Evolutionary conservation across 805 yeast genomes (phyloP).

Genomic region (Yamadazyma nakazawae): DNA sequence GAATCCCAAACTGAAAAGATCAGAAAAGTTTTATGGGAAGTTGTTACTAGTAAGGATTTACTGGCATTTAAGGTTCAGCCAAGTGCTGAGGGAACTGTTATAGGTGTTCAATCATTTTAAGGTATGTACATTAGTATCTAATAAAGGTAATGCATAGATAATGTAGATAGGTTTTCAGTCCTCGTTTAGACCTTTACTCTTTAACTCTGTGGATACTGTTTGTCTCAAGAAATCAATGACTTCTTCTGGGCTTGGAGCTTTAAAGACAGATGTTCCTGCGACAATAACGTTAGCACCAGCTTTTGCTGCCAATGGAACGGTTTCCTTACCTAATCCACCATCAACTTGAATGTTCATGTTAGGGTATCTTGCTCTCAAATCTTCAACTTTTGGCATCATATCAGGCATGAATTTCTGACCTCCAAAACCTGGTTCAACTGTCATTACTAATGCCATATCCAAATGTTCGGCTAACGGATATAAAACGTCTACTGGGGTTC

Average conservation of each 20-base stretch:
- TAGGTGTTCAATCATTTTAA: slow-evolving; percentile 69
- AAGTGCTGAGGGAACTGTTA: slow-evolving; percentile 74
- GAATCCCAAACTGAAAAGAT: slow-evolving; percentile 38
- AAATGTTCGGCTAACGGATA: slow-evolving; percentile 69
- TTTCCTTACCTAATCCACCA: slow-evolving; percentile 89
- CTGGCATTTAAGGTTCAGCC: slow-evolving; percentile 41
- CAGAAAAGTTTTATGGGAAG: slow-evolving; percentile 68
- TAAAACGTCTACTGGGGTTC: slow-evolving; percentile 80
- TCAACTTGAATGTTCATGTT: slow-evolving; percentile 89
- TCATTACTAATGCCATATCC: slow-evolving; percentile 97
- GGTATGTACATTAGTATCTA: slow-evolving; percentile 5
- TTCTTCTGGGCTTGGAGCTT: slow-evolving; percentile 73
- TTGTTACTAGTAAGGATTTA: slow-evolving; percentile 56
- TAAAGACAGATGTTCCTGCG: slow-evolving; percentile 93
- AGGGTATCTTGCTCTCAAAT: slow-evolving; percentile 70
- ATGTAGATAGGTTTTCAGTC: neutral
- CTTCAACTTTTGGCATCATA: slow-evolving; percentile 94
- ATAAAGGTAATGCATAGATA: slow-evolving; percentile 3
- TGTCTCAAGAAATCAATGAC: slow-evolving; percentile 68
- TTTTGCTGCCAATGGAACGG: slow-evolving; percentile 82
- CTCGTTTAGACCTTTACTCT: slow-evolving; percentile 30
- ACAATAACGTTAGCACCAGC: slow-evolving; percentile 99
- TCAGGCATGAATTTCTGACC: slow-evolving; percentile 94
- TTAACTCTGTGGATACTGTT: slow-evolving; percentile 53
- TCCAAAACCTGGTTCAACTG: slow-evolving; percentile 99